These are phyloP conservation scores for Wickerhamiella parazyma DNA, from an alignment of 805 yeast genomes.

Conservation along the genomic window DNA sequence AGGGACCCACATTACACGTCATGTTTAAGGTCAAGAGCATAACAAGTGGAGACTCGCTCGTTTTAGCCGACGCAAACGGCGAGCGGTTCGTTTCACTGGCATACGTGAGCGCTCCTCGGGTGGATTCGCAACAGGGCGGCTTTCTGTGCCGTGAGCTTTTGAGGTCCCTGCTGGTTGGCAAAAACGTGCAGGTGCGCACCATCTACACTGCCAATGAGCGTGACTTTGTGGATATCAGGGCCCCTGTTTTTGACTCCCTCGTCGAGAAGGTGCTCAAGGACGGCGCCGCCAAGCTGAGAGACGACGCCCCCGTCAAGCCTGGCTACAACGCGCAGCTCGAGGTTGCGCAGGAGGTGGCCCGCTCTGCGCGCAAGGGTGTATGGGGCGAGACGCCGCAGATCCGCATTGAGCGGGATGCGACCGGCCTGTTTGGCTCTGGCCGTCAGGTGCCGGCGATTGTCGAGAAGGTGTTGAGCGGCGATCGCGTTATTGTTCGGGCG, in stretches of 20 bases:
- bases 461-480: constrained; percentile 69
- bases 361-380: constrained; percentile 37
- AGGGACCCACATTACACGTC: constrained; percentile 1
- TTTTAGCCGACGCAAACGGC: neutral
- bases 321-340: constrained; percentile 30
- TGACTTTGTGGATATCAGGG: constrained; percentile 58
- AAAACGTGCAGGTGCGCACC: constrained; percentile 44
- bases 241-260: constrained; percentile 51
- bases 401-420: constrained; percentile 16
- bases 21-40: constrained; percentile 8
- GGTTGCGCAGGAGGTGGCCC: constrained; percentile 35
- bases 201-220: constrained; percentile 37
- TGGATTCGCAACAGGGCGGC: constrained; percentile 32
- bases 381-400: constrained; percentile 33
- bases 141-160: constrained; percentile 49
- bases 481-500: constrained; percentile 52
- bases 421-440: constrained; percentile 20
- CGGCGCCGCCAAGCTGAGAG: constrained; percentile 53
- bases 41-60: constrained; percentile 5
- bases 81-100: constrained; percentile 57
- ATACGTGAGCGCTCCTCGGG: constrained; percentile 45
- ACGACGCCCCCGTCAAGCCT: constrained; percentile 30
- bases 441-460: constrained; percentile 45
- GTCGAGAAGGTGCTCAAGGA: constrained; percentile 40
- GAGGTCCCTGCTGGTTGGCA: constrained; percentile 50